Evolutionary conservation across 2,329 filamentous ascomycete species (phyloP).

Genomic region (Fusarium bactridioides): DNA sequence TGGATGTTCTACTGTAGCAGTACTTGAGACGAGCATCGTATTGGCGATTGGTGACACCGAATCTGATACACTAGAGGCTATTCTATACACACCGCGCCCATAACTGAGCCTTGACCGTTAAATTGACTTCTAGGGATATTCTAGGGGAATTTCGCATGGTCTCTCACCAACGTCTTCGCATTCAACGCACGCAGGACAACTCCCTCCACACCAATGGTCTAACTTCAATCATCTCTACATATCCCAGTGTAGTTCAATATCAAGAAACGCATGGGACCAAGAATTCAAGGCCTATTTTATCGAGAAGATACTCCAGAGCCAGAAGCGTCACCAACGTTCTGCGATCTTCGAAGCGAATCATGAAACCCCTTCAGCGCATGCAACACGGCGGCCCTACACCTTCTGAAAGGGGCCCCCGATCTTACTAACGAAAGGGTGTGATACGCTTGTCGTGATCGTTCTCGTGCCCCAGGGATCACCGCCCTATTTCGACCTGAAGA

Average conservation of each 20-base stretch:
- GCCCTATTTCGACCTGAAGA: background rate
- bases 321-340: background rate
- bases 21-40: background rate
- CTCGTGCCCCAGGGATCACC: background rate
- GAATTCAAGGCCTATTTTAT: too few species aligned
- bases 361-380: background rate
- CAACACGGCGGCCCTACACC: background rate
- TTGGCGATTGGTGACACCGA: background rate
- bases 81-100: fast-evolving
- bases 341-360: fast-evolving
- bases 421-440: background rate
- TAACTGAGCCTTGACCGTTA: background rate
- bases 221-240: fast-evolving
- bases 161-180: fast-evolving
- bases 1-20: background rate
- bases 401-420: fast-evolving
- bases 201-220: background rate
- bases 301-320: background rate
- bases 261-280: fast-evolving
- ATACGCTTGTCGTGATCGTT: fast-evolving
- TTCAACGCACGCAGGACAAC: background rate
- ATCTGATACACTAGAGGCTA: background rate
- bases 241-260: too few species aligned
- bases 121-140: background rate
- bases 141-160: fast-evolving